These are phyloP conservation scores for Volvox carteri DNA, from an alignment of 163 green algal species.

Conservation along the genomic window DNA sequence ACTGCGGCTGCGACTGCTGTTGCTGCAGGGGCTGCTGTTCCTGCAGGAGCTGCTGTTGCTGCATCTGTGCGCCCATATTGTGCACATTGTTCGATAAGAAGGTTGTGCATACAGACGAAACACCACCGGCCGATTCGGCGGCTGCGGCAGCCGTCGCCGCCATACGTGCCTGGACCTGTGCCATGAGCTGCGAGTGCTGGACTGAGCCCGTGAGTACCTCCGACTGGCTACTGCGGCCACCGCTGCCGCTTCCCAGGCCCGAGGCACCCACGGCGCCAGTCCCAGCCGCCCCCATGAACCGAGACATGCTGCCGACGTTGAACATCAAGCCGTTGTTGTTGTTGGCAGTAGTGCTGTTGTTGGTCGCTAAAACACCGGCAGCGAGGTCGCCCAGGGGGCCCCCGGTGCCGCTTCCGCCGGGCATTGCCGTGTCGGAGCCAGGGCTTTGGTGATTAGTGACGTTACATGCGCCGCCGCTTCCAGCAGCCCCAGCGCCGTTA, in stretches of 20 bases:
- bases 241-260: not conserved
- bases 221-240: not conserved
- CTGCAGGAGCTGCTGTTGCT: not conserved
- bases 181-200: too few species aligned
- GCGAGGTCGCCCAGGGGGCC: not conserved
- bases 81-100: too few species aligned
- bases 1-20: not conserved
- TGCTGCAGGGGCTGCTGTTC: not conserved
- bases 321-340: not conserved
- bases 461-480: not conserved
- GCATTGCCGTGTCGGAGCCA: not conserved
- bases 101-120: too few species aligned
- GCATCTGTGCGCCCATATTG: too few species aligned
- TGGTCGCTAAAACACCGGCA: not conserved
- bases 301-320: not conserved
- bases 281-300: not conserved
- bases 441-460: not conserved
- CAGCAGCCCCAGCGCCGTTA: not conserved
- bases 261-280: not conserved
- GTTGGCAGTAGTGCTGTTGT: conserved; percentile 1
- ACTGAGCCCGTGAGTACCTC: not conserved
- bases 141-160: too few species aligned
- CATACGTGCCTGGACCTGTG: too few species aligned
- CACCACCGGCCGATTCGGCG: too few species aligned
- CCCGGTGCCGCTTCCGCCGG: not conserved